Percentiles rank a stretch among this genome's conserved stretches.
Conservation (phyloP, 2,329 filamentous ascomycete species). For the Coniochaeta sp. region DNA sequence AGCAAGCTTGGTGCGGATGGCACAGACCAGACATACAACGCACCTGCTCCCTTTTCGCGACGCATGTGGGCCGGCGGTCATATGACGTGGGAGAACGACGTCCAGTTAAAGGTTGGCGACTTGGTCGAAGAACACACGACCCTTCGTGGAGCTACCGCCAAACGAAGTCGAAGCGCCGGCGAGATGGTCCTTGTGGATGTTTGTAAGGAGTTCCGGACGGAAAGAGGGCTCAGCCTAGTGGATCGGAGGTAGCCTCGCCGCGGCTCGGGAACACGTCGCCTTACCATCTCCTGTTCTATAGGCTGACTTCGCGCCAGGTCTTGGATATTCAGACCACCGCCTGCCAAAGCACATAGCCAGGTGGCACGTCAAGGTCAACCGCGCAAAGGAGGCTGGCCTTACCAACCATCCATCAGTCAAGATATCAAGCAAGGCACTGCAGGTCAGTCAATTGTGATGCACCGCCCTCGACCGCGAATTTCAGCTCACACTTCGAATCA, state of each 20-base stretch:
- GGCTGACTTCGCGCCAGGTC: constrained; percentile 15
- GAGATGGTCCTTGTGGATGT: constrained; percentile 60
- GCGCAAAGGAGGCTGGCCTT: not conserved
- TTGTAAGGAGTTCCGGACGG: constrained; percentile 49
- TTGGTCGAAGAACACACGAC: constrained; percentile 47
- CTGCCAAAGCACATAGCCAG: not conserved
- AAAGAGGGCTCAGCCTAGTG: constrained; percentile 40
- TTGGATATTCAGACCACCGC: constrained; percentile 33
- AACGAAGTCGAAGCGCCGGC: constrained; percentile 44
- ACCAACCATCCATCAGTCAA: constrained; percentile 13
- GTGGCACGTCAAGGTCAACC: not conserved
- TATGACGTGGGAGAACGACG: constrained; percentile 37
- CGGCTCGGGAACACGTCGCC: too few species aligned
- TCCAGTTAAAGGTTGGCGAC: constrained; percentile 43
- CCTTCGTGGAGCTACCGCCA: constrained; percentile 44
- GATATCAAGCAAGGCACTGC: constrained; percentile 12
- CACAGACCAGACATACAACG: constrained; percentile 53
- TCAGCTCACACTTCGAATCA: too few species aligned
- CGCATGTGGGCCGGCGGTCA: constrained; percentile 62
- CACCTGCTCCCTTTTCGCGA: constrained; percentile 49
- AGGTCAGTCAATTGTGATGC: not conserved
- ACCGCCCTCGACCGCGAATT: too few species aligned
- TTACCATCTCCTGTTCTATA: too few species aligned
- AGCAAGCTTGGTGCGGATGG: constrained; percentile 49
- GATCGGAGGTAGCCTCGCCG: constrained; percentile 38